Percentiles rank a stretch among this genome's conserved stretches.
phyloP scores from a whole-genome alignment of 371 early-diverging fungal genomes.

The Mortierella sp. region DNA sequence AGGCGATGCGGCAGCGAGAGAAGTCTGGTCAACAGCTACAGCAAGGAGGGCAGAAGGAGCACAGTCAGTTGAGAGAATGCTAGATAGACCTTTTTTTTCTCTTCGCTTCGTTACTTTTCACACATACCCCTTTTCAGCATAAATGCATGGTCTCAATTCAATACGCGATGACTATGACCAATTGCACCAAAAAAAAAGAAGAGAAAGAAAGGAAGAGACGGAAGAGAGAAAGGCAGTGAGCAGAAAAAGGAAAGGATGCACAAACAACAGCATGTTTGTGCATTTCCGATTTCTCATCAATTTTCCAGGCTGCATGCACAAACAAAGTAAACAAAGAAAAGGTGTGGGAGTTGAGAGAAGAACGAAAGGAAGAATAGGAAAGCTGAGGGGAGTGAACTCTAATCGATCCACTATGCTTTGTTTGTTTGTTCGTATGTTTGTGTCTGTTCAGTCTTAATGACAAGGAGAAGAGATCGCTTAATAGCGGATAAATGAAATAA shows the following conservation, averaged over 20 bases:
- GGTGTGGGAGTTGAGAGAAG: not conserved
- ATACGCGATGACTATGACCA: not conserved
- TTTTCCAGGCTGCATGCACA: conserved; percentile 2
- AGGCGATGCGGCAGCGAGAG: conserved; percentile 1
- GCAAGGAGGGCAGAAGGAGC: not conserved
- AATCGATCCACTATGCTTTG: not conserved
- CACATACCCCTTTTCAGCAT: too few species aligned
- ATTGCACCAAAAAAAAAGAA: not conserved
- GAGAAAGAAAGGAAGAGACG: not conserved
- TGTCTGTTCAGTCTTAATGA: not conserved
- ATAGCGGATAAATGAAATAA: not conserved
- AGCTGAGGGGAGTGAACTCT: not conserved
- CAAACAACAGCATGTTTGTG: too few species aligned
- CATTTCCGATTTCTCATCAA: conserved; percentile 8
- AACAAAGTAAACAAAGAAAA: not conserved
- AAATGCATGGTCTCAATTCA: not conserved
- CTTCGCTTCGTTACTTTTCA: not conserved
- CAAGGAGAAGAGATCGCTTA: not conserved
- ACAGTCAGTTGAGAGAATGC: not conserved
- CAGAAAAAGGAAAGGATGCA: not conserved
- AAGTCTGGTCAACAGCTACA: not conserved
- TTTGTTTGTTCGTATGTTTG: not conserved
- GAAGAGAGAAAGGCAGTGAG: too few species aligned
- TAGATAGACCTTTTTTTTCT: not conserved
- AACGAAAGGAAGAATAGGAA: not conserved